Percentiles rank a stretch among this genome's conserved stretches.
phyloP scores from a whole-genome alignment of 2,329 filamentous ascomycete species.

The Pleurostoma richardsiae region DNA sequence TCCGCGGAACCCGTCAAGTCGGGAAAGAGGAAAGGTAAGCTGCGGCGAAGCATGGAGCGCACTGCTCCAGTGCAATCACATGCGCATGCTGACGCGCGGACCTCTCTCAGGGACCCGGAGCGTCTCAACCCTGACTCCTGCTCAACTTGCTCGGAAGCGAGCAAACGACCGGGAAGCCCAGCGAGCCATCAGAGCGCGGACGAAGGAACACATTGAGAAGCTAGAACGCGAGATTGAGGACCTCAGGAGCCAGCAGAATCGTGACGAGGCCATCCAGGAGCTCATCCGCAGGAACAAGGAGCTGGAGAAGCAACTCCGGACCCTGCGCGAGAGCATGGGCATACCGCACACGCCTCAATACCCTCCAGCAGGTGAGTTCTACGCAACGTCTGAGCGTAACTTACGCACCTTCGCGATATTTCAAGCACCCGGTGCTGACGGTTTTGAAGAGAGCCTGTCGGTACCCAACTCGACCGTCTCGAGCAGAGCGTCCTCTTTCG shows the following conservation, averaged over 20 bases:
- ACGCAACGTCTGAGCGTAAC: no score
- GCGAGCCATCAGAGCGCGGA: slow-evolving; percentile 78
- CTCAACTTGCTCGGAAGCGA: slow-evolving; percentile 84
- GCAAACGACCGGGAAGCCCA: slow-evolving; percentile 91
- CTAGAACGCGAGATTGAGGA: slow-evolving; percentile 73
- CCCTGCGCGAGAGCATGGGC: slow-evolving; percentile 38
- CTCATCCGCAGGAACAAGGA: slow-evolving; percentile 46
- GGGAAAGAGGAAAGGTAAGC: slow-evolving; percentile 42
- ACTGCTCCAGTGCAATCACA: no score
- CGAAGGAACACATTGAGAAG: slow-evolving; percentile 78
- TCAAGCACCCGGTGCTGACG: slow-evolving; percentile 14
- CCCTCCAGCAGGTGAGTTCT: background rate
- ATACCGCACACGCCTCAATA: slow-evolving; percentile 26
- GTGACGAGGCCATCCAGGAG: slow-evolving; percentile 46
- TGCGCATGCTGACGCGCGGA: no score
- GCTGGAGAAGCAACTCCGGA: slow-evolving; percentile 47
- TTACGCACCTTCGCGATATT: no score
- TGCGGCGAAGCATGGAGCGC: background rate
- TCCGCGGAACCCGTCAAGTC: slow-evolving; percentile 36
- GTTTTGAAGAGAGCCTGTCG: slow-evolving; percentile 33
- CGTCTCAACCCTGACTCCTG: slow-evolving; percentile 81
- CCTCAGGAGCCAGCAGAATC: slow-evolving; percentile 47
- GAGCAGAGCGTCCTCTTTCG: slow-evolving; percentile 40
- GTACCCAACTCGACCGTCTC: slow-evolving; percentile 31
- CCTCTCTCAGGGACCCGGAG: slow-evolving; percentile 55